Evolutionary conservation across 306 rosid genomes (phyloP), one percentile per base, ranked within the genome.

Genomic region (Clitoria ternatea): DNA sequence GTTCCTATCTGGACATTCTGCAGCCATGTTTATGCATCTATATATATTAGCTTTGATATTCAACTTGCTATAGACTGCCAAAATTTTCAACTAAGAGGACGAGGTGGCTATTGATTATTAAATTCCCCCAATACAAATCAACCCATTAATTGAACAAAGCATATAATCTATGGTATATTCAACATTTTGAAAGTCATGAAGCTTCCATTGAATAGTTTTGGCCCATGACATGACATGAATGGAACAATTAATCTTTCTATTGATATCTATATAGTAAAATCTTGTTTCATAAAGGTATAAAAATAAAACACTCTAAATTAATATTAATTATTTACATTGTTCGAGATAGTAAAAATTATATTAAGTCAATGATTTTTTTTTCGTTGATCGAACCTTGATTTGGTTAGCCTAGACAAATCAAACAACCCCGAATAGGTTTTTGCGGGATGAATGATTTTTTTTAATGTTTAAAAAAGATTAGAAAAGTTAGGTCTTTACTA

Each of bases 111-210:
- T 14, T 33, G 14, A 4, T 23, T 56, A 56, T 29, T 29, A 13
- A 32, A 64, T 43, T 35, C 14, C 4, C 6, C 6, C 1, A 18
- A 35, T 61, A 19, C 67, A 6, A 37, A 22, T 20, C 33, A 61
- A 67, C 12, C 61, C 68, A 67, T 68, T 18, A 18, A 7, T 47
- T 48, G 37, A 45, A 47, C 3, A 6, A 7, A 1, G n/a, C n/a
- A n/a, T n/a, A n/a, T n/a, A 69, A 37, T 70, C 59, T 35, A 23
- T 40, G 53, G 39, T 24, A 32, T 0, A 54, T 70, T 77, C 81
- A 70, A 77, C 81, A 77, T 5, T 63, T 70, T 77, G 74, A 78
- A 78, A 78, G 63, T 71, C 69, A 50, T 39, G 65, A n/a, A 77
- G 65, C 37, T 59, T 61, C 80, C 80, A 36, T 75, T 63, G 43